Percentiles rank a stretch among this genome's conserved stretches.
Conservation (phyloP, 768 basidiomycete species). For the Symmetrospora coprosmae region DNA sequence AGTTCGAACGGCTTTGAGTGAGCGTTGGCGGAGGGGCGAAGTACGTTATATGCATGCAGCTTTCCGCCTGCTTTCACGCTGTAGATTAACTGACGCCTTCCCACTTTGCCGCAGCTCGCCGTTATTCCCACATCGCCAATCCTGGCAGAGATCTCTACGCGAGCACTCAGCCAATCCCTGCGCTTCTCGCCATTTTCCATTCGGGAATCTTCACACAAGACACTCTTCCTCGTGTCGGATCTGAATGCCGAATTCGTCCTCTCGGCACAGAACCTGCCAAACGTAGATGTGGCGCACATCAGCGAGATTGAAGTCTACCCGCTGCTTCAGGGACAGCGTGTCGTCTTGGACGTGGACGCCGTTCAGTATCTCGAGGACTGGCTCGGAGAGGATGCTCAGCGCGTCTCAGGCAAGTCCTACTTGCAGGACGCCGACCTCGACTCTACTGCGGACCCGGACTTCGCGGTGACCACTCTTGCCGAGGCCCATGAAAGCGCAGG, state of each 20-base stretch:
- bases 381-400: neutral
- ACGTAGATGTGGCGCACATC: neutral
- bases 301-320: conserved; percentile 13
- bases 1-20: neutral
- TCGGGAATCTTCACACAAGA: neutral
- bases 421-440: no score
- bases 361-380: neutral
- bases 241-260: neutral
- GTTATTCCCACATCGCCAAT: conserved; percentile 1
- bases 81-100: no score
- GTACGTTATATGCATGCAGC: neutral
- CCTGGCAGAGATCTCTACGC: neutral
- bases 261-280: conserved; percentile 8
- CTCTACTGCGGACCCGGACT: no score
- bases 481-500: no score
- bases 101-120: neutral
- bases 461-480: no score
- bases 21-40: conserved; percentile 18
- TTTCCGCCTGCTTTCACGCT: no score
- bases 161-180: neutral
- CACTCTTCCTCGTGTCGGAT: conserved; percentile 6
- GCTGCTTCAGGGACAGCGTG: conserved; percentile 6
- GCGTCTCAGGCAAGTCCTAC: no score
- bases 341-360: conserved; percentile 11
- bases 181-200: neutral